These are phyloP conservation scores for Sordariomycetes sp. DNA, from an alignment of 2,329 filamentous ascomycete genomes.

Conservation along the genomic window DNA sequence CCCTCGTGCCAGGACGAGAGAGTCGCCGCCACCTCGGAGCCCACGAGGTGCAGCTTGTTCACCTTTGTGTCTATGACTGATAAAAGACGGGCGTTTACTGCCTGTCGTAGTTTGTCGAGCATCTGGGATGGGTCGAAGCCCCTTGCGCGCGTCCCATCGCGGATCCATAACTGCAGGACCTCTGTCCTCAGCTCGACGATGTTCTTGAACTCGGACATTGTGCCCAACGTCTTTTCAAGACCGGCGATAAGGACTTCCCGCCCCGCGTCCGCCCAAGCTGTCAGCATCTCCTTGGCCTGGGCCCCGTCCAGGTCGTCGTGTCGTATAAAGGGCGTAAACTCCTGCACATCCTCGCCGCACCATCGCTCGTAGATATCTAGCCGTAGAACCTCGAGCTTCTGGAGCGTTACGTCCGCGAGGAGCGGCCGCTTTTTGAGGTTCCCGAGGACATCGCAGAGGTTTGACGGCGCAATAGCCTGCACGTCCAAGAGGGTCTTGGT, in stretches of 20 bases:
- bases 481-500: slow-evolving; percentile 66
- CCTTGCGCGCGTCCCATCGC: slow-evolving; percentile 47
- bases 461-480: slow-evolving; percentile 59
- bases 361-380: slow-evolving; percentile 68
- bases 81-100: slow-evolving; percentile 56
- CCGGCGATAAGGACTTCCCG: slow-evolving; percentile 48
- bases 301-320: slow-evolving; percentile 59
- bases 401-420: slow-evolving; percentile 56
- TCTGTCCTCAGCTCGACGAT: slow-evolving; percentile 58
- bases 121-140: slow-evolving; percentile 57
- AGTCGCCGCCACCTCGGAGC: slow-evolving; percentile 47
- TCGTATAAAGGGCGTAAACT: slow-evolving; percentile 78
- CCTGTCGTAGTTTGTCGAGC: slow-evolving; percentile 52
- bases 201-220: slow-evolving; percentile 50
- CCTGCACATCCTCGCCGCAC: slow-evolving; percentile 70
- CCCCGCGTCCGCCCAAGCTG: slow-evolving; percentile 48
- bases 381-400: slow-evolving; percentile 53
- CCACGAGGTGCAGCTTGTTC: slow-evolving; percentile 49
- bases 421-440: slow-evolving; percentile 58
- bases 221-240: slow-evolving; percentile 43
- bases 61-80: slow-evolving; percentile 50
- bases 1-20: slow-evolving; percentile 47
- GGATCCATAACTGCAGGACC: slow-evolving; percentile 64
- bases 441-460: slow-evolving; percentile 55
- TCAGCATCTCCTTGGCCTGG: slow-evolving; percentile 46